Conservation (phyloP, 768 basidiomycete species). For the Pulveroboletus sp. region DNA sequence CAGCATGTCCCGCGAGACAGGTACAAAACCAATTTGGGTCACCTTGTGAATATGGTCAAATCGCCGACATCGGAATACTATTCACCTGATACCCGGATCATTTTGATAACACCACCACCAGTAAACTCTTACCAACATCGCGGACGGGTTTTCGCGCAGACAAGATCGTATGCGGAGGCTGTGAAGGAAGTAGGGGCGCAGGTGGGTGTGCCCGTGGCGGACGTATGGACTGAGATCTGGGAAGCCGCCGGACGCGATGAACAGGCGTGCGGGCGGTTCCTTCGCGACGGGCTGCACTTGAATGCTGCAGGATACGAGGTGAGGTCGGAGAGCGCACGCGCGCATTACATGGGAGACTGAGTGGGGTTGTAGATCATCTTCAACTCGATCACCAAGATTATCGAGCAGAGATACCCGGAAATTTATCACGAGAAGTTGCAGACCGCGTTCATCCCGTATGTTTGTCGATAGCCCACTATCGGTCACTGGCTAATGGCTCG, state of each 20-base stretch:
- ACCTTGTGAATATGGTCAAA: conserved; percentile 59
- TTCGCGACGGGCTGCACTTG: conserved; percentile 79
- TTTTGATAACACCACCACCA: conserved; percentile 85
- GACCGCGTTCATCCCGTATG: conserved; percentile 58
- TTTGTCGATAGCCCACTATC: conserved; percentile 36
- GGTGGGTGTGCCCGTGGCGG: conserved; percentile 57
- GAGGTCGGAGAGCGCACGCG: conserved; percentile 20
- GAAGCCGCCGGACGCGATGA: conserved; percentile 64
- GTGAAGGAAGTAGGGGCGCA: conserved; percentile 56
- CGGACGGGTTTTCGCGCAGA: conserved; percentile 54
- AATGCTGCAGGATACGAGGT: conserved; percentile 72
- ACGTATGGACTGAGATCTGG: conserved; percentile 73
- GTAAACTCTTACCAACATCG: conserved; percentile 59
- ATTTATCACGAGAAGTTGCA: conserved; percentile 60
- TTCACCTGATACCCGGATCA: conserved; percentile 67
- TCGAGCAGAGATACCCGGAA: conserved; percentile 58
- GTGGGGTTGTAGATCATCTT: conserved; percentile 54
- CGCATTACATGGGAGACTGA: conserved; percentile 2
- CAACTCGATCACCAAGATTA: conserved; percentile 52
- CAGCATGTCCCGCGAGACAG: conserved; percentile 74
- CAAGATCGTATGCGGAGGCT: conserved; percentile 66
- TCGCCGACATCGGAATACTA: conserved; percentile 59
- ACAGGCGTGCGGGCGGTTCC: conserved; percentile 43
- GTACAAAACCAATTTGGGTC: conserved; percentile 59
- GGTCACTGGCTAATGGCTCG: conserved; percentile 1